These are phyloP conservation scores for Globisporangium barbulae DNA, from an alignment of 352 stramenopile species.

Conservation along the genomic window DNA sequence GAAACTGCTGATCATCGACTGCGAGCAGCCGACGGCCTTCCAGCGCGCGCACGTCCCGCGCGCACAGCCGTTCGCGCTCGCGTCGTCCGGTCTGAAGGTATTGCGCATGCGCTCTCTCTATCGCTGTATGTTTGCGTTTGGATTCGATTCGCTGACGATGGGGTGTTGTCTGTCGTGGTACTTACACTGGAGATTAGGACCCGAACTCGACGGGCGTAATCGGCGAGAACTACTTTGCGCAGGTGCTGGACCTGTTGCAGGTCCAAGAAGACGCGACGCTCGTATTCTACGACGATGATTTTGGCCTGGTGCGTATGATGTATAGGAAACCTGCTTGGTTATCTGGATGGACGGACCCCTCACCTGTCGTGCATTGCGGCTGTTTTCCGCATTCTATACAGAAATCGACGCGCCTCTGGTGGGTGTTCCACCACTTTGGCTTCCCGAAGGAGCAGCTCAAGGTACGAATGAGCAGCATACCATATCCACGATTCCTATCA, in stretches of 20 bases:
- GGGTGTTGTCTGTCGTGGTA: background rate
- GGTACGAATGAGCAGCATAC: slow-evolving; percentile 15
- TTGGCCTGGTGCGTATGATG: slow-evolving; percentile 42
- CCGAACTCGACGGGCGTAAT: slow-evolving; percentile 45
- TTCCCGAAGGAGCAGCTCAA: slow-evolving; percentile 75
- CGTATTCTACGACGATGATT: slow-evolving; percentile 79
- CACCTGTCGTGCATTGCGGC: background rate
- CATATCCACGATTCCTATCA: no score
- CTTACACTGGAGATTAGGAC: slow-evolving; percentile 24
- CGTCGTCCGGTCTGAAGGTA: slow-evolving; percentile 53
- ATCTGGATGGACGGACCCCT: background rate
- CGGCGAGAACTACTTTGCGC: slow-evolving; percentile 34
- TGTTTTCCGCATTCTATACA: slow-evolving; percentile 8
- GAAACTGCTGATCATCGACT: slow-evolving; percentile 50
- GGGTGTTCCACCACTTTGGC: slow-evolving; percentile 75
- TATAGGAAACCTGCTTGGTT: background rate
- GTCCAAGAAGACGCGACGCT: slow-evolving; percentile 50
- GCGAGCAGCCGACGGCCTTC: slow-evolving; percentile 49
- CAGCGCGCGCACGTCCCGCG: slow-evolving; percentile 49
- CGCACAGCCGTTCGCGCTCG: slow-evolving; percentile 38
- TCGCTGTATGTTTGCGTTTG: background rate
- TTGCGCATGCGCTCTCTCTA: background rate
- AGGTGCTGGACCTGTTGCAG: slow-evolving; percentile 39
- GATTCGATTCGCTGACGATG: background rate
- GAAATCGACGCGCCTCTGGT: slow-evolving; percentile 73